These are phyloP conservation scores for Thalassiosira profunda DNA, from an alignment of 108 stramenopile species.

Conservation along the genomic window DNA sequence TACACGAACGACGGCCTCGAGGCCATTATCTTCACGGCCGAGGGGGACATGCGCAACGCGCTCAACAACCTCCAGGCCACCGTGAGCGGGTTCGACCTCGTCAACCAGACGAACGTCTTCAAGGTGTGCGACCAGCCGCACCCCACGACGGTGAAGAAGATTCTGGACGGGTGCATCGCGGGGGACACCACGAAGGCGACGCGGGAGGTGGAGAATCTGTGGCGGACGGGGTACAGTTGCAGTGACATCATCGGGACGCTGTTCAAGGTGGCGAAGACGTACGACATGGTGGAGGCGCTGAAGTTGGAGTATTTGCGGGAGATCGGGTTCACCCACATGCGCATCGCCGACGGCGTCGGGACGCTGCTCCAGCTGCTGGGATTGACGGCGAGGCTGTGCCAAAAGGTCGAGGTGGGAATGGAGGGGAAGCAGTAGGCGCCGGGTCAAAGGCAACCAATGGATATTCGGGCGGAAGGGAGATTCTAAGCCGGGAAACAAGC, in stretches of 20 bases:
- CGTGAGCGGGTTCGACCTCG: conserved; percentile 78
- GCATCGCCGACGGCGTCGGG: conserved; percentile 89
- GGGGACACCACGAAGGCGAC: conserved; percentile 75
- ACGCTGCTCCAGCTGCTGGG: conserved; percentile 90
- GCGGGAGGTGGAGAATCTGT: conserved; percentile 55
- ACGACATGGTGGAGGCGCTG: conserved; percentile 78
- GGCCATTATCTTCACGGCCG: conserved; percentile 98
- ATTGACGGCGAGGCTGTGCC: conserved; percentile 82
- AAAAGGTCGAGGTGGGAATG: conserved; percentile 36
- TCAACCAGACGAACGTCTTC: conserved; percentile 94
- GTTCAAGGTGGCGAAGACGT: conserved; percentile 91
- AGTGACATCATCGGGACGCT: conserved; percentile 96
- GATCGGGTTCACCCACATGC: conserved; percentile 96
- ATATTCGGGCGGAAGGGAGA: too few relatives aligned
- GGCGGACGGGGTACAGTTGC: conserved; percentile 82
- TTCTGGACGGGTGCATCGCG: conserved; percentile 70
- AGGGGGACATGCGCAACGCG: conserved; percentile 99
- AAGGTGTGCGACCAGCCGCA: conserved; percentile 99
- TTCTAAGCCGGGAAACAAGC: too few relatives aligned
- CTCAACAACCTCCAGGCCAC: conserved; percentile 98
- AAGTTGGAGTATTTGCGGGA: conserved; percentile 92
- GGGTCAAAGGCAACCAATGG: too few relatives aligned
- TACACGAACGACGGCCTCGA: conserved; percentile 92
- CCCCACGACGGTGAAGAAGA: conserved; percentile 86
- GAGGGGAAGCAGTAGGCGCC: too few relatives aligned